A percentile compares a stretch with the other conserved stretches of the same genome.
phyloP scores from a whole-genome alignment of 192 early-diverging fungal genomes.

The Coemansia sp. region DNA sequence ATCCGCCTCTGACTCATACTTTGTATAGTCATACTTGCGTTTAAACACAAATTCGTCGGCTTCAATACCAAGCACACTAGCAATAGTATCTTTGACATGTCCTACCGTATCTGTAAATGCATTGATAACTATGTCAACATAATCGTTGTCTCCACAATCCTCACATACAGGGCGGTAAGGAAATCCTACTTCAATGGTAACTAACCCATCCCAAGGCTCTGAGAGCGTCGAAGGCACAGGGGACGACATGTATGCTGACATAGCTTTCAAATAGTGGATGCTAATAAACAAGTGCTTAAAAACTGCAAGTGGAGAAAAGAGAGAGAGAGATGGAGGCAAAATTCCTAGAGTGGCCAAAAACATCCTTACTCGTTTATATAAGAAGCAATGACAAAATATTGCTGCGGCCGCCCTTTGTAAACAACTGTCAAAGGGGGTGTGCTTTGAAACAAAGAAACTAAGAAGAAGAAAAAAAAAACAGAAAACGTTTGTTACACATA shows the following conservation, averaged over 20 bases:
- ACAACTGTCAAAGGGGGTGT: not conserved
- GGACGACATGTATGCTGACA: not conserved
- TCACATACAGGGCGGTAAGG: not conserved
- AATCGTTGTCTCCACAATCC: not conserved
- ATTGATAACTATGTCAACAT: not conserved
- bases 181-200: not conserved
- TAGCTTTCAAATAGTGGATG: not conserved
- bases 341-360: not conserved
- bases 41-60: not conserved
- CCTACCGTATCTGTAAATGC: not conserved
- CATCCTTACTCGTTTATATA: not conserved
- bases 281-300: not conserved
- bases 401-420: not conserved
- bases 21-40: not conserved
- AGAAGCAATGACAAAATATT: not conserved
- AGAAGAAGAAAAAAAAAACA: too few species aligned
- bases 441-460: not conserved
- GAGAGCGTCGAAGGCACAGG: not conserved
- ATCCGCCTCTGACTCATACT: not conserved
- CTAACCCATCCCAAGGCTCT: not conserved
- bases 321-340: not conserved
- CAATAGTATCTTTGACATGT: not conserved
- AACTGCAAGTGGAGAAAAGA: not conserved
- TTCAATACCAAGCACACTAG: not conserved
- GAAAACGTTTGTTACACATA: too few species aligned